phyloP scores from a whole-genome alignment of 2,329 filamentous ascomycete species.

The Alternaria longipes region DNA sequence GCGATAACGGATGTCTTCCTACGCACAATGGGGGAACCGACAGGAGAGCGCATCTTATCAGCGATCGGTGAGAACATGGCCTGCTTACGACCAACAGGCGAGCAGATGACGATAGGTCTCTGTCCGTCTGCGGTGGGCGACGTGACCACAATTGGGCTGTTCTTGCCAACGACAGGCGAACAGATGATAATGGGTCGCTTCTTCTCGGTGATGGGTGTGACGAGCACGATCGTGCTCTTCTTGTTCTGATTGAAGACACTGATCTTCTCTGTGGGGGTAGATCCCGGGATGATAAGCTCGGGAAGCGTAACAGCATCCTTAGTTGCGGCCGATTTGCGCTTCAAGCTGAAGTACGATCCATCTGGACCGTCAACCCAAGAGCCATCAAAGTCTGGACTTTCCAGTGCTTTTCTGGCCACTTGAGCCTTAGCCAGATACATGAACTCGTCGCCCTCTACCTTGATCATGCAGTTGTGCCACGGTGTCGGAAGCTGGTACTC shows the following conservation, averaged over 20 bases:
- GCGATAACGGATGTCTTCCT: slow-evolving; percentile 32
- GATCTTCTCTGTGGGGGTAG: slow-evolving; percentile 25
- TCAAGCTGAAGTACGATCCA: slow-evolving; percentile 39
- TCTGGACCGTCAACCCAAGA: slow-evolving; percentile 39
- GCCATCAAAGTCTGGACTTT: slow-evolving; percentile 31
- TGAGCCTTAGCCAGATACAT: slow-evolving; percentile 40
- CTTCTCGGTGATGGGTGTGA: slow-evolving; percentile 33
- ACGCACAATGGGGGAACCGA: slow-evolving; percentile 33
- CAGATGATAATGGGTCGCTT: slow-evolving; percentile 36
- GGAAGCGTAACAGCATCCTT: slow-evolving; percentile 5
- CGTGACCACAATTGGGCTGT: slow-evolving; percentile 31
- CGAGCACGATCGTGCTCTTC: slow-evolving; percentile 32
- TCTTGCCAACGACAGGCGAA: slow-evolving; percentile 36
- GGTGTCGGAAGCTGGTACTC: slow-evolving; percentile 54
- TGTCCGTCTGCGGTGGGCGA: slow-evolving; percentile 25
- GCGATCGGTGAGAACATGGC: slow-evolving; percentile 29
- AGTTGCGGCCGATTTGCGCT: slow-evolving; percentile 16
- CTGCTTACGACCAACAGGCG: slow-evolving; percentile 26
- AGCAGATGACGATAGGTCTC: slow-evolving; percentile 35
- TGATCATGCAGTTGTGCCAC: slow-evolving; percentile 56
- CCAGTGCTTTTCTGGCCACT: slow-evolving; percentile 36
- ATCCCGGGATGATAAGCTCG: slow-evolving; percentile 26
- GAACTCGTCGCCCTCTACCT: slow-evolving; percentile 41
- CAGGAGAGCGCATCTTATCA: slow-evolving; percentile 33
- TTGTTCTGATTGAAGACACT: slow-evolving; percentile 34